Base-by-base conservation (phyloP, 2,329 filamentous ascomycete species). In the Trichoderma breve region DNA sequence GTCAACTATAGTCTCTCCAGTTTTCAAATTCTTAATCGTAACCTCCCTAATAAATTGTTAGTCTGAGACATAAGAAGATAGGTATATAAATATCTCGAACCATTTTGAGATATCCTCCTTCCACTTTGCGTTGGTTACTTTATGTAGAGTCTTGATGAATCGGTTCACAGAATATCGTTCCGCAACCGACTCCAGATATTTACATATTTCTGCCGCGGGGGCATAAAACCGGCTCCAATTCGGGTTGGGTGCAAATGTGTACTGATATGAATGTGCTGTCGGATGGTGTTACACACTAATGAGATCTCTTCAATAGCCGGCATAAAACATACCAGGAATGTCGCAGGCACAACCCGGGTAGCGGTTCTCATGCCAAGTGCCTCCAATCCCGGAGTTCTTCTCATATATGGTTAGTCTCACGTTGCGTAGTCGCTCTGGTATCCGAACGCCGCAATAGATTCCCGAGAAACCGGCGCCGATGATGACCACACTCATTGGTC, bases 361-460 rank as follows among this genome's bases (percentile, higher is more conserved):
- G 8, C 74, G 63, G 39, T 76, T 76, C 47, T 76, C 75, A 11
- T 71, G 74, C 73, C 69, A 76, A 2, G 74, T 76, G 9, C 74
- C 75, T 8, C 75, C 74, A 9, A 76, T 60, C 3, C 62, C 72
- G 1, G 73, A 67, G 76, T 79, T 53, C 79, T 81, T 75, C 76
- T 93, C 90, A 68, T 88, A 89, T 47, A 92, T 89, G 0, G 85
- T 87, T 73, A 93, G 80, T 58, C 91, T 82, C 61, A 93, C 86
- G 0, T 86, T 86, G 0, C 91, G 91, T 0, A 94, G 87, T 74
- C 93, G 93, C 11, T 82, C 85, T 0, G 91, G 91, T 1, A 94
- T 81, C 8, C 93, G 80, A 9, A 90, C 84, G 0, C 90, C 91
- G 1, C 91, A 88, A 4, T 87, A 86, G 51, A 81, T 79, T 0